Evolutionary conservation across 2,329 filamentous ascomycete genomes (phyloP).

Genomic region (Cladobotryum protrusum): DNA sequence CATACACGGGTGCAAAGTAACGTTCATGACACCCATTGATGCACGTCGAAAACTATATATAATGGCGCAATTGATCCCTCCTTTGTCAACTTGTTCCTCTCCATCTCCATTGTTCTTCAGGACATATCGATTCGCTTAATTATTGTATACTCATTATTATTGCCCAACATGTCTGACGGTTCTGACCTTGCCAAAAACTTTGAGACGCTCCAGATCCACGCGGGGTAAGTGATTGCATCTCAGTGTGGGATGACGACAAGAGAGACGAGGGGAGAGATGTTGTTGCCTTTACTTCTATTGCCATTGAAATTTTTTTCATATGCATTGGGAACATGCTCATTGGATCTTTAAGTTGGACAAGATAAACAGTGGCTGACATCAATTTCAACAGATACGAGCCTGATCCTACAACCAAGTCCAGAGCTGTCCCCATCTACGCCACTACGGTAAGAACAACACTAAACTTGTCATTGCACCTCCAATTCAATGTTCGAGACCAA

Average conservation of each 20-base stretch:
- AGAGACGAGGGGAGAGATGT: background rate
- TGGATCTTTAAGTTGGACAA: background rate
- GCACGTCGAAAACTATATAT: background rate
- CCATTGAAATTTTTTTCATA: background rate
- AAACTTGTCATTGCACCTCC: background rate
- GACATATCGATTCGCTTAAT: background rate
- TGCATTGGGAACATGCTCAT: no score
- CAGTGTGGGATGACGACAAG: constrained; percentile 1
- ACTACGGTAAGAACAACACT: constrained; percentile 51
- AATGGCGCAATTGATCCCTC: no score
- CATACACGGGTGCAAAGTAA: background rate
- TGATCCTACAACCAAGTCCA: constrained; percentile 74
- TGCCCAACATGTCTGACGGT: constrained; percentile 33
- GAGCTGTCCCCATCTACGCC: constrained; percentile 93
- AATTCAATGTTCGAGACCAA: background rate
- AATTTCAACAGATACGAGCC: constrained; percentile 58
- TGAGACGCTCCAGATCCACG: constrained; percentile 81
- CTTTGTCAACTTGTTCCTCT: constrained; percentile 11
- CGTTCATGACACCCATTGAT: background rate
- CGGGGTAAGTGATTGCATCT: constrained; percentile 51
- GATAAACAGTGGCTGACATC: background rate
- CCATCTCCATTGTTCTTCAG: constrained; percentile 17
- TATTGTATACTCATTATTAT: background rate
- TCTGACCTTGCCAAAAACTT: constrained; percentile 56
- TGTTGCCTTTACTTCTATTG: background rate